Conservation (phyloP, 1,139 yeast species). For the Diutina ranongensis region DNA sequence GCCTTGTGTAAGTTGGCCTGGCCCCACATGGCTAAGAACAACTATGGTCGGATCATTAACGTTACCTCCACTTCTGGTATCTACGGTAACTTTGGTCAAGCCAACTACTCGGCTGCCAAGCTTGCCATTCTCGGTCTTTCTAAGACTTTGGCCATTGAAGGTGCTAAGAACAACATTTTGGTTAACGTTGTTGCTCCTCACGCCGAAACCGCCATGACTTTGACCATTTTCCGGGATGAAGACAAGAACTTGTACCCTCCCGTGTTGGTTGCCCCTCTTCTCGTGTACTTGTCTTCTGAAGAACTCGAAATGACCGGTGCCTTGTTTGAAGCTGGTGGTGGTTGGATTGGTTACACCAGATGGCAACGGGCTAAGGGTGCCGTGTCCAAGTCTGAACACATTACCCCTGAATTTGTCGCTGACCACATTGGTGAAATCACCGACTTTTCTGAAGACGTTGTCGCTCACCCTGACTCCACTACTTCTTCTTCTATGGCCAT, state of each 20-base stretch:
- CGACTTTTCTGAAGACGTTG: conserved; percentile 52
- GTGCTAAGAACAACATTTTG: conserved; percentile 63
- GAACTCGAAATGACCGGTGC: conserved; percentile 61
- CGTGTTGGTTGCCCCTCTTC: conserved; percentile 81
- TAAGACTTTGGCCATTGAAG: conserved; percentile 82
- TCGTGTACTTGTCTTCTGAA: conserved; percentile 66
- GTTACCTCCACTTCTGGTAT: conserved; percentile 94
- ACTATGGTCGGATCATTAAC: conserved; percentile 74
- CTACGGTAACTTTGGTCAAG: conserved; percentile 95
- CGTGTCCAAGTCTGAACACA: conserved; percentile 37
- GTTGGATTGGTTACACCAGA: conserved; percentile 92
- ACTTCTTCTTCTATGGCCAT: conserved; percentile 76
- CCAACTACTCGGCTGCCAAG: conserved; percentile 92
- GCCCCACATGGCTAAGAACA: conserved; percentile 61
- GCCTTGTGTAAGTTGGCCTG: conserved; percentile 83
- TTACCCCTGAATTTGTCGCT: conserved; percentile 60
- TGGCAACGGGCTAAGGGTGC: conserved; percentile 92
- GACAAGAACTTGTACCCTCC: conserved; percentile 82
- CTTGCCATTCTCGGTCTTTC: conserved; percentile 81
- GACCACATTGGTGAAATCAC: conserved; percentile 56
- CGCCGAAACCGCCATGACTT: conserved; percentile 96
- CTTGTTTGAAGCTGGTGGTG: conserved; percentile 56
- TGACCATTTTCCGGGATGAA: conserved; percentile 64
- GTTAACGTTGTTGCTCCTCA: conserved; percentile 91
- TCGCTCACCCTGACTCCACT: conserved; percentile 45